Evolutionary conservation across 352 stramenopile species (phyloP).

Genomic region (Phytophthora brassicae): DNA sequence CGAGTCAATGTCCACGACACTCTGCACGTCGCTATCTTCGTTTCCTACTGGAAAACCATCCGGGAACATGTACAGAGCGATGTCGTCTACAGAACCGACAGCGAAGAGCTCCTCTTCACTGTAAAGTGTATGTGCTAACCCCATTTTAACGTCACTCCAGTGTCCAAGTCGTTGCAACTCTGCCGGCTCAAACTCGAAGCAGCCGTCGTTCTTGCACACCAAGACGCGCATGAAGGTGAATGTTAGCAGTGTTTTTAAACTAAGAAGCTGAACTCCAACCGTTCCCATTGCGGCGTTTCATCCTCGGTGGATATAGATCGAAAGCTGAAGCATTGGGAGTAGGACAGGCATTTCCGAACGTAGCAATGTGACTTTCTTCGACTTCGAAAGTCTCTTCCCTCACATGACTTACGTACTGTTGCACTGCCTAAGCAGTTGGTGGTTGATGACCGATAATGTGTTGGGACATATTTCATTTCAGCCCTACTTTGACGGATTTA

Average conservation of each 20-base stretch:
- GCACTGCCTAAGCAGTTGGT: too few relatives aligned
- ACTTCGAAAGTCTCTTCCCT: too few relatives aligned
- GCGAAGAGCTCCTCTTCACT: conserved; percentile 75
- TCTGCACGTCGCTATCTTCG: conserved; percentile 25
- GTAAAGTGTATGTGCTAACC: conserved; percentile 59
- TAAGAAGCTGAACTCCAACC: too few relatives aligned
- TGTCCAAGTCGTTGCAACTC: conserved; percentile 27
- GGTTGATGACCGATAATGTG: too few relatives aligned
- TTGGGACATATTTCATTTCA: too few relatives aligned
- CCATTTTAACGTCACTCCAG: conserved; percentile 64
- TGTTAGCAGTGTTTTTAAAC: background rate
- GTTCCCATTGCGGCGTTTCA: conserved; percentile 9
- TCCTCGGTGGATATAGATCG: too few relatives aligned
- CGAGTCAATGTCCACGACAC: conserved; percentile 40
- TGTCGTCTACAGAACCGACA: conserved; percentile 50
- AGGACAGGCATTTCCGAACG: too few relatives aligned
- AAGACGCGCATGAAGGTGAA: conserved; percentile 49
- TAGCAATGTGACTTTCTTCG: too few relatives aligned
- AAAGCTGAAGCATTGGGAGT: too few relatives aligned
- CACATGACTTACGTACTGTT: too few relatives aligned
- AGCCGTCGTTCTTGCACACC: conserved; percentile 82
- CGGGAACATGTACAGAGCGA: conserved; percentile 62
- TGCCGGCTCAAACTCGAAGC: conserved; percentile 65
- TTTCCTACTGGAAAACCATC: conserved; percentile 35
- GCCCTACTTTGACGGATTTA: too few relatives aligned